phyloP scores from a whole-genome alignment of 768 basidiomycete species.

The Hericium coralloides region DNA sequence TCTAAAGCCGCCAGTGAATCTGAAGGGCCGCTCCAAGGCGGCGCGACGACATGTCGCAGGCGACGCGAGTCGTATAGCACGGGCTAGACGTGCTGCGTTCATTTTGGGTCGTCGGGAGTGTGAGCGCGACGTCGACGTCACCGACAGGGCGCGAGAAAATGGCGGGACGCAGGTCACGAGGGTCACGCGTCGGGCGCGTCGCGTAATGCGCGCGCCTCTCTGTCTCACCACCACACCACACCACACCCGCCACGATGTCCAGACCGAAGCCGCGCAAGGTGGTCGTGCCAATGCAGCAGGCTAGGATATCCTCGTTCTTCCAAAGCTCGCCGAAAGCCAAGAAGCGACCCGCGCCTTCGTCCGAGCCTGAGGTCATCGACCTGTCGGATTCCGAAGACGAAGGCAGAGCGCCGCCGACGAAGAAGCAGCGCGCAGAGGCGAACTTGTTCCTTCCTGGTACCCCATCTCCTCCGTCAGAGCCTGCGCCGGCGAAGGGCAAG shows the following conservation, averaged over 20 bases:
- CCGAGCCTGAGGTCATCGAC: conserved; percentile 6
- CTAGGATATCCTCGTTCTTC: conserved; percentile 11
- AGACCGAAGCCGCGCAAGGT: neutral
- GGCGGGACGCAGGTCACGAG: neutral
- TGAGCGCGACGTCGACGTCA: neutral
- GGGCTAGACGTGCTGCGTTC: neutral
- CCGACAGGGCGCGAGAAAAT: neutral
- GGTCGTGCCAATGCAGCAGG: conserved; percentile 11
- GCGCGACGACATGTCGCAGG: neutral
- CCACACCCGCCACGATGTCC: neutral
- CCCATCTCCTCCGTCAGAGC: neutral
- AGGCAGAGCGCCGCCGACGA: neutral
- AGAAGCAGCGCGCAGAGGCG: conserved; percentile 4
- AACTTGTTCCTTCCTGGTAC: neutral
- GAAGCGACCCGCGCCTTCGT: neutral
- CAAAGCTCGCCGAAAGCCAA: neutral
- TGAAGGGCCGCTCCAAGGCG: neutral
- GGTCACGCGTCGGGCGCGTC: neutral
- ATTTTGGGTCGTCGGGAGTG: neutral
- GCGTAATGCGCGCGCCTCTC: conserved; percentile 1
- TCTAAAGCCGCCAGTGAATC: neutral
- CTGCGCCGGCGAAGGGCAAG: neutral
- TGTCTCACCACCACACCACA: neutral
- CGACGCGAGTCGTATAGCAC: neutral
- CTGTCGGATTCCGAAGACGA: conserved; percentile 13